A percentile compares a stretch with the other conserved stretches of the same genome.
These are phyloP conservation scores for Nicotiana knightiana DNA, from an alignment of 257 asterid genomes.

Conservation along the genomic window DNA sequence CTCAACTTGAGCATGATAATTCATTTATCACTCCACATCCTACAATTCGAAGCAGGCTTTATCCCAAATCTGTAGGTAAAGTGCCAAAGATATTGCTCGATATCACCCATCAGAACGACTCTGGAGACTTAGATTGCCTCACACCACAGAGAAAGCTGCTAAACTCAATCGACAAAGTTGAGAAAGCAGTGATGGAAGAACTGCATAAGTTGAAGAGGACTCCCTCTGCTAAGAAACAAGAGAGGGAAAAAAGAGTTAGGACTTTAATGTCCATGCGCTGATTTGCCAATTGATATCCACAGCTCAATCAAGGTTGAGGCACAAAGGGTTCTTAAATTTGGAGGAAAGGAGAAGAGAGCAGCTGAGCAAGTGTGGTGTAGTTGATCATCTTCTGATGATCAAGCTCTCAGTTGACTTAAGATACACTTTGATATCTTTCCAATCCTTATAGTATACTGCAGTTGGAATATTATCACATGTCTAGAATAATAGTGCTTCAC, in stretches of 20 bases:
- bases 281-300: neutral
- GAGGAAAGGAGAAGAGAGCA: slow-evolving; percentile 12
- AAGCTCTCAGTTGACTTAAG: slow-evolving; percentile 25
- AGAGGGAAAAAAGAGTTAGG: slow-evolving; percentile 52
- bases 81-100: slow-evolving; percentile 67
- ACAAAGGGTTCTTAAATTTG: slow-evolving; percentile 5
- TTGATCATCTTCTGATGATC: slow-evolving; percentile 51
- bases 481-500: no score
- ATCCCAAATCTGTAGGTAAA: slow-evolving; percentile 42
- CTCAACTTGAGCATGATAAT: slow-evolving; percentile 52
- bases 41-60: slow-evolving; percentile 16
- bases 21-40: slow-evolving; percentile 42
- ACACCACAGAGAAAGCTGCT: slow-evolving; percentile 70
- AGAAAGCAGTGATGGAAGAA: slow-evolving; percentile 68
- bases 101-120: slow-evolving; percentile 32
- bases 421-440: slow-evolving; percentile 13
- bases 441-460: neutral
- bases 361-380: slow-evolving; percentile 17
- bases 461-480: no score
- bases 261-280: slow-evolving; percentile 76
- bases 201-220: slow-evolving; percentile 54
- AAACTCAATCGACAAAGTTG: slow-evolving; percentile 61
- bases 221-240: slow-evolving; percentile 57
- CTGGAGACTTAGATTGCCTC: slow-evolving; percentile 33
- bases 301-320: slow-evolving; percentile 63